phyloP scores from a whole-genome alignment of 2,329 filamentous ascomycete species.

The Aspergillus sp. region DNA sequence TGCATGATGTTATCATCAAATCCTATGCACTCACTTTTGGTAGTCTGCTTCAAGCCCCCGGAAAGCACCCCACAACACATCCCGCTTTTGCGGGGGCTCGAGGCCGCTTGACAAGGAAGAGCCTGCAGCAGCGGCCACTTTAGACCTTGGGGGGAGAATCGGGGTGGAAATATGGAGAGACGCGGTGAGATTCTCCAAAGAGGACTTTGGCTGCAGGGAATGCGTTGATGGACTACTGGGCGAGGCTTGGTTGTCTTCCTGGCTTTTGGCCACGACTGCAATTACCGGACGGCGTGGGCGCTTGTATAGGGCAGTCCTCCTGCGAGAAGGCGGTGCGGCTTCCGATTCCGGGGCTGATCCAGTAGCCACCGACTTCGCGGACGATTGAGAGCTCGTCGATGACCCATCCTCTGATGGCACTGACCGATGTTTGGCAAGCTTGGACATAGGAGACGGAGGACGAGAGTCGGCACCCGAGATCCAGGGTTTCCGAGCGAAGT shows the following conservation, averaged over 20 bases:
- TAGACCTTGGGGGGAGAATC: slow-evolving; percentile 40
- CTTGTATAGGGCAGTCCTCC: slow-evolving; percentile 26
- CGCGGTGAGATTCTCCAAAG: slow-evolving; percentile 38
- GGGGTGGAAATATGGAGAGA: slow-evolving; percentile 36
- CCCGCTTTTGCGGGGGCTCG: slow-evolving; percentile 48
- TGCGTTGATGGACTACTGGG: slow-evolving; percentile 32
- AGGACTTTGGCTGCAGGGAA: slow-evolving; percentile 33
- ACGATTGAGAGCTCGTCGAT: slow-evolving; percentile 10
- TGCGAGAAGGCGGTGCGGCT: slow-evolving; percentile 14
- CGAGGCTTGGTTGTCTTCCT: slow-evolving; percentile 24
- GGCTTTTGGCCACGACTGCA: slow-evolving; percentile 27
- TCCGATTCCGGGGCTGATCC: slow-evolving; percentile 12
- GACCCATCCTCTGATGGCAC: slow-evolving; percentile 20
- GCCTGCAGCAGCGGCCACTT: slow-evolving; percentile 31
- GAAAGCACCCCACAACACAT: slow-evolving; percentile 61
- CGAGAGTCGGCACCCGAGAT: slow-evolving; percentile 34
- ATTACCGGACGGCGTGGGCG: slow-evolving; percentile 33
- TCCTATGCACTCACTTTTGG: slow-evolving; percentile 45
- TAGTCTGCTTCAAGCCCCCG: slow-evolving; percentile 59
- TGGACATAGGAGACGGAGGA: slow-evolving; percentile 37
- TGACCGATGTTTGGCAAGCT: slow-evolving; percentile 17
- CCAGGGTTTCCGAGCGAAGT: slow-evolving; percentile 45
- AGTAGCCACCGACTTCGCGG: slow-evolving; percentile 10
- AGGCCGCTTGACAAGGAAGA: slow-evolving; percentile 22
- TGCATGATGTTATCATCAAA: neutral